Evolutionary conservation across 106 monocot genomes (phyloP).

Genomic region (Iris macrosiphon): DNA sequence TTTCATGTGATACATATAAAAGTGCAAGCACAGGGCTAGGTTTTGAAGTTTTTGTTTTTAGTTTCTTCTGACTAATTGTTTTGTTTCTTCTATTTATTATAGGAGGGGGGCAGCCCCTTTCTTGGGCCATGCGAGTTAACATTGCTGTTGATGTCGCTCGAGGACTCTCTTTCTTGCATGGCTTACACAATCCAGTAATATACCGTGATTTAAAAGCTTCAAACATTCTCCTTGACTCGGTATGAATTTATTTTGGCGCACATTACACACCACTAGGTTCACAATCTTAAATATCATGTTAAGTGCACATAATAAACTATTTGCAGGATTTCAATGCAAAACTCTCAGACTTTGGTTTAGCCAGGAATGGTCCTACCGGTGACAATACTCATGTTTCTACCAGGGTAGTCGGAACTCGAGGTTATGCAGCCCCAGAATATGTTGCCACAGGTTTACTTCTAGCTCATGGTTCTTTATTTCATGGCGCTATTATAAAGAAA

Average conservation of each 20-base stretch:
- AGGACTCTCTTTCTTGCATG: conserved; percentile 68
- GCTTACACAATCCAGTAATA: conserved; percentile 65
- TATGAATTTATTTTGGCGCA: conserved; percentile 9
- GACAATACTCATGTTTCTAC: conserved; percentile 94
- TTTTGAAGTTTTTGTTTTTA: no score
- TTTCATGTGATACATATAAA: no score
- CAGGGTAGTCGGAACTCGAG: conserved; percentile 69
- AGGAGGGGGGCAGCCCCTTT: conserved; percentile 59
- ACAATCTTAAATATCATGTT: not conserved
- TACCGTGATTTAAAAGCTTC: conserved; percentile 88
- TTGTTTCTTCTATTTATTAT: conserved; percentile 5
- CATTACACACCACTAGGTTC: not conserved
- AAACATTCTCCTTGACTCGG: conserved; percentile 84
- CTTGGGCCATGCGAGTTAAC: conserved; percentile 61
- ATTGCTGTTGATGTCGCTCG: conserved; percentile 81
- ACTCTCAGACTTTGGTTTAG: conserved; percentile 93
- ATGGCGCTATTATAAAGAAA: no score
- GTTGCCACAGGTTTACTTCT: conserved; percentile 69
- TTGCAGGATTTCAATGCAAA: conserved; percentile 85
- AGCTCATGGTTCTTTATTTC: no score
- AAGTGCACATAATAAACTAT: not conserved
- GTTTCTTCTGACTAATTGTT: no score
- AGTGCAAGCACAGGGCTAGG: no score
- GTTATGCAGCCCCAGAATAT: conserved; percentile 96
- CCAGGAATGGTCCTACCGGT: conserved; percentile 80